Base-by-base conservation (phyloP, 1,284 basidiomycete genomes). In the Naganishia sp. region DNA sequence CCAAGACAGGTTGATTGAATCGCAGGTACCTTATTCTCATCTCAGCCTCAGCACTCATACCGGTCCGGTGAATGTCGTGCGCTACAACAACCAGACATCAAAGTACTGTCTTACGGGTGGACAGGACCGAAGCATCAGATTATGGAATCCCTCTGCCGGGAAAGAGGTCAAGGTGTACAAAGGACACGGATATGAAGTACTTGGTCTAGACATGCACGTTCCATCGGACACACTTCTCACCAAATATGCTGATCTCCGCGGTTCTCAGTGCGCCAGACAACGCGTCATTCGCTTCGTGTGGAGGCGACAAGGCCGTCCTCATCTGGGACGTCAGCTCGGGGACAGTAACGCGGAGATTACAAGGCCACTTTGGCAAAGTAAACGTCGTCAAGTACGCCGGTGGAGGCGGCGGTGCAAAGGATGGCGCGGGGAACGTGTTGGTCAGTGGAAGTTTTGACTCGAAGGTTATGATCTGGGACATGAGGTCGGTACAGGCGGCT, bases 251-350 rank as follows among this genome's bases (percentile, higher is more conserved):
- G 9, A 28, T 25, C 52, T 28, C 32, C 6, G 28, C 28, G 13
- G 9, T 17, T 18, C 9, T 21, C 31, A 95, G 94, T 50, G 86
- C 93, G 25, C 87, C 90, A 69, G 94, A 98, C 79, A 99, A 98
- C 80, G 87, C 90, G 53, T 88, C 89, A 72, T 95, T 99, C 73
- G 94, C 90, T 1, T 94, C 90, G 2, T 92, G 90, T 31, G 96
- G 96, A 46, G 93, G 92, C 3, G 96, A 99, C 79, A 87, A 91
- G 70, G 87, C 87, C 52, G 89, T 97, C 0, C 94, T 94, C 72
- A 79, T 97, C 25, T 99, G 95, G 95, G 96, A 99, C 75, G 95
- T 99, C 9, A 86, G 88, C 11, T 87, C 88, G 17, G 95, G 92
- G 0, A 84, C 85, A 47, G 90, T 94, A 1, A 86, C 89, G 31